Base-by-base conservation (phyloP, 345 rosid genomes). In the Passiflora organensis region DNA sequence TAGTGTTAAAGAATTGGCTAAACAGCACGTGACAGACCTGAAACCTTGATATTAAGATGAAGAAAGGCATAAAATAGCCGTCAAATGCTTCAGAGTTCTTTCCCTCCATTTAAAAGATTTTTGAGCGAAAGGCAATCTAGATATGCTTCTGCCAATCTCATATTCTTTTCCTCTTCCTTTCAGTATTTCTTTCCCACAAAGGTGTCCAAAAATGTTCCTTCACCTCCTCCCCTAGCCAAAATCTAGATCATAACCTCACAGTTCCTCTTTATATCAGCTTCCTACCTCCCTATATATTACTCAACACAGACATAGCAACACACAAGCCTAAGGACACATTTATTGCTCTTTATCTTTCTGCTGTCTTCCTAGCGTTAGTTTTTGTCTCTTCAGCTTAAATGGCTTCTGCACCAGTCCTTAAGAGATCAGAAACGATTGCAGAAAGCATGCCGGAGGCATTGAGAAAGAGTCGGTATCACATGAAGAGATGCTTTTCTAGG, bases 371-470 rank as follows among this genome's bases (percentile, higher is more conserved):
- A n/a, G 21, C 20, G 8, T 19, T 14, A 21, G n/a, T n/a, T n/a
- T 19, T 16, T 34, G 19, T 15, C 22, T 14, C 34, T 28, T 56
- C 6, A 2, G 17, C 16, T 13, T 4, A 48, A 41, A 64, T 64
- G 68, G 56, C 62, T 56, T 48, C 62, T 4, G 13, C 36, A 21
- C 18, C 55, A 12, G 24, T 13, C 1, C 37, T 64, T 21, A 1
- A 64, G 36, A 56, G 56, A 2, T 55, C 87, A 0, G 94, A 89
- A 43, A 66, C 95, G 2, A 79, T 93, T 43, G 83, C 87, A 5
- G 94, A 86, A 6, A 75, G 67, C 74, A 84, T 93, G 95, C 95
- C 99, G 6, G 94, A 78, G 53, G 99, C 99, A 10, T 54, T 86
- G 66, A 82, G 54, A 76, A 79, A 86, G 68, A 83, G 95, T 67